phyloP scores from a whole-genome alignment of 345 rosid genomes.

The Lepidium africanum region DNA sequence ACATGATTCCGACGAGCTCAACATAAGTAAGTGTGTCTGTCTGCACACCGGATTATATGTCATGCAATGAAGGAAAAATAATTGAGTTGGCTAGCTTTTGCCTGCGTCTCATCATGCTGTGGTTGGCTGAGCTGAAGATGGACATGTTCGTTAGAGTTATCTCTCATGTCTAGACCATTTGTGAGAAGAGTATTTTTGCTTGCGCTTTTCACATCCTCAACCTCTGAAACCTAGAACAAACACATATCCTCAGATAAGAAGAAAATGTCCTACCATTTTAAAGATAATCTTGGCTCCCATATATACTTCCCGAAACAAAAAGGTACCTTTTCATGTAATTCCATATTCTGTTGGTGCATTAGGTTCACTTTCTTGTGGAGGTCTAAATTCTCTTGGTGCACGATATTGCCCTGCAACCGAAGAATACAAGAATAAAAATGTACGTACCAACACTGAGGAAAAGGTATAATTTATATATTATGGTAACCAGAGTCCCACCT shows the following conservation, averaged over 20 bases:
- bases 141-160: conserved; percentile 49
- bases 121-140: conserved; percentile 91
- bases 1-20: not conserved
- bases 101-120: conserved; percentile 41
- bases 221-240: conserved; percentile 49
- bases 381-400: conserved; percentile 52
- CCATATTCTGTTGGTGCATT: conserved; percentile 45
- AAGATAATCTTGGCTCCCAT: not conserved
- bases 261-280: conserved; percentile 8
- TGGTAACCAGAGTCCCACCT: conserved; percentile 31
- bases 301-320: not conserved
- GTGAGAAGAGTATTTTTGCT: conserved; percentile 31
- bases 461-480: not conserved
- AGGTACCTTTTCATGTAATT: conserved; percentile 49
- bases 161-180: conserved; percentile 41
- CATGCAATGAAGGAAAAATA: conserved; percentile 32
- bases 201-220: conserved; percentile 45
- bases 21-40: not conserved
- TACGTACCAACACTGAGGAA: not conserved
- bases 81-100: conserved; percentile 52
- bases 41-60: not conserved
- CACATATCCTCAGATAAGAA: conserved; percentile 3
- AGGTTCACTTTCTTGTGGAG: conserved; percentile 43
- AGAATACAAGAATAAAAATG: not conserved
- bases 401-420: conserved; percentile 44